Conservation (phyloP, 2,329 filamentous ascomycete species). For the Fusarium annulatum region DNA sequence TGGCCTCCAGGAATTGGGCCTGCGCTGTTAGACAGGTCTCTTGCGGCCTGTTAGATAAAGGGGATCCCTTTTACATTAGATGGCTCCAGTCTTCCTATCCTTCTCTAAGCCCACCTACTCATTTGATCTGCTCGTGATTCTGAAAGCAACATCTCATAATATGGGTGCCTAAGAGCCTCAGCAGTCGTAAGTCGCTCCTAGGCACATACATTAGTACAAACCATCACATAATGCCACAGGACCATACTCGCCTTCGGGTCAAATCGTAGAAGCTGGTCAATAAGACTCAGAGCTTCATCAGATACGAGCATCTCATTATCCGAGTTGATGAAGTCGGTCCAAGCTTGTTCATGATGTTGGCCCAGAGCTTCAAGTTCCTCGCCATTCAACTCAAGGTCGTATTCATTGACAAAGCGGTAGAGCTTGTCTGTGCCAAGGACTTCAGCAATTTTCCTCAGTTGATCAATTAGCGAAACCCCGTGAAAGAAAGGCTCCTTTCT, state of each 20-base stretch:
- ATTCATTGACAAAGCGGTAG: slow-evolving; percentile 97
- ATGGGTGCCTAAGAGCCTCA: slow-evolving; percentile 6
- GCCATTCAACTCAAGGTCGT: slow-evolving; percentile 94
- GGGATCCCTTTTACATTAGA: no score
- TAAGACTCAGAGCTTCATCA: slow-evolving; percentile 94
- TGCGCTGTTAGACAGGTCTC: neutral
- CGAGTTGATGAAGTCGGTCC: slow-evolving; percentile 92
- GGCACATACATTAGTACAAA: neutral
- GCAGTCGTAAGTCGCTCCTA: slow-evolving; percentile 9
- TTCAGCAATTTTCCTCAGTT: slow-evolving; percentile 97
- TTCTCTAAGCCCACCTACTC: neutral
- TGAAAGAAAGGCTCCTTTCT: slow-evolving; percentile 99
- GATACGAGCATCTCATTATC: slow-evolving; percentile 96
- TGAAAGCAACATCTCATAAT: neutral
- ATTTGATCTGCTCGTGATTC: neutral
- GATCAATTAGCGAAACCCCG: slow-evolving; percentile 94
- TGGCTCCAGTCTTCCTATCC: neutral
- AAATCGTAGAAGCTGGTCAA: slow-evolving; percentile 94
- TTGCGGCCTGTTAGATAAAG: no score
- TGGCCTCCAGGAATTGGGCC: neutral
- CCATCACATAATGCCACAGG: rapidly evolving
- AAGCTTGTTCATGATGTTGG: slow-evolving; percentile 91
- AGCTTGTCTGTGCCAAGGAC: slow-evolving; percentile 95
- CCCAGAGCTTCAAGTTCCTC: slow-evolving; percentile 97
- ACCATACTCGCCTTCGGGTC: slow-evolving; percentile 82